Evolutionary conservation across 257 asterid genomes (phyloP).

Genomic region (Rauvolfia tetraphylla): DNA sequence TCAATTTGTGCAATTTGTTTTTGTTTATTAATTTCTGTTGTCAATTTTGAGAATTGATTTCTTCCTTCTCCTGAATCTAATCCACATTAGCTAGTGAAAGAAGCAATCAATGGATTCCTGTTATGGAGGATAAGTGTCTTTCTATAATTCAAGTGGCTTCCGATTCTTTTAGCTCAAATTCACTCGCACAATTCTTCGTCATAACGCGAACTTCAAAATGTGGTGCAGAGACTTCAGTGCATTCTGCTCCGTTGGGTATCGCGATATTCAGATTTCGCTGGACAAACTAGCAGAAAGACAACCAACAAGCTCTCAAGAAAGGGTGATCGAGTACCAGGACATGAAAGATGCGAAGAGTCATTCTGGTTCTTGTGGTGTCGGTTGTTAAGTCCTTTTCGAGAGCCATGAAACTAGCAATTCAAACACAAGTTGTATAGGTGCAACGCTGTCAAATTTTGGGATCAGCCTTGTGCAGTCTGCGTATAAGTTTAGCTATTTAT

Average conservation of each 20-base stretch:
- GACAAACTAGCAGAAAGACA: conserved; percentile 31
- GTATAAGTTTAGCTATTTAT: conserved; percentile 11
- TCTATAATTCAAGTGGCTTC: neutral
- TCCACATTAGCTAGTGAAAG: neutral
- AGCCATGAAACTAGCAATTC: conserved; percentile 12
- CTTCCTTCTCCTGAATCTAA: neutral
- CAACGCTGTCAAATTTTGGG: conserved; percentile 34
- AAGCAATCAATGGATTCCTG: too few relatives aligned
- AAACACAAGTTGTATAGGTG: conserved; percentile 20
- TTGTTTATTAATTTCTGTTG: neutral
- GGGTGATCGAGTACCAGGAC: conserved; percentile 15
- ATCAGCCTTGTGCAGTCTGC: conserved; percentile 33
- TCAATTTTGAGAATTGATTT: neutral
- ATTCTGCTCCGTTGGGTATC: conserved; percentile 54
- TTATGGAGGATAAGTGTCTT: neutral
- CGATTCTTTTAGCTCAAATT: neutral
- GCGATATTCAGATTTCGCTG: conserved; percentile 41
- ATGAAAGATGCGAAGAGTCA: conserved; percentile 10
- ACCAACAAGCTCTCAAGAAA: conserved; percentile 13
- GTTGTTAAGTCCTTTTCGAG: conserved; percentile 1
- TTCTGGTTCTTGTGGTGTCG: conserved; percentile 14
- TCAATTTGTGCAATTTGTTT: neutral
- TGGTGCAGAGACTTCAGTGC: conserved; percentile 56
- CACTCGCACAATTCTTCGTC: neutral
- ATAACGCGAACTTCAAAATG: conserved; percentile 13